Base-by-base conservation (phyloP, 2,329 filamentous ascomycete species). In the Magnaporthiopsis poae region DNA sequence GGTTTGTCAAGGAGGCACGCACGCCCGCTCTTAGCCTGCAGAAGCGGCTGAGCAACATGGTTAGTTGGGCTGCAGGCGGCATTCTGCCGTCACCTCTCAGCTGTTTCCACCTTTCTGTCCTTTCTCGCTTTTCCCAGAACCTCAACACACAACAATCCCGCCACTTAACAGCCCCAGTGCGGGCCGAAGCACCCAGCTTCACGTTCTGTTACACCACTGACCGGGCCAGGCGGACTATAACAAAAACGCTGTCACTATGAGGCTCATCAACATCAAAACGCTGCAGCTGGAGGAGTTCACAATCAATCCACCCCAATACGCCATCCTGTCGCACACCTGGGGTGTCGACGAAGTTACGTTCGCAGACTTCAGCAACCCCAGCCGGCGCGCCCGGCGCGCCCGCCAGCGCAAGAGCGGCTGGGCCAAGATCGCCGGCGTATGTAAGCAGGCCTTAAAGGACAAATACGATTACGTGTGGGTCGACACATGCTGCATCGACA, bases 401-500 rank as follows among this genome's bases (percentile, higher is more conserved):
- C 52, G 61, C 11, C 60, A 9, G 2, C 18, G 36, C 36, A 66
- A n/a, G n/a, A n/a, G n/a, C n/a, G n/a, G n/a, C n/a, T n/a, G n/a
- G n/a, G n/a, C n/a, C n/a, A n/a, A 66, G 18, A 66, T 66, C 4
- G 12, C 25, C 29, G 8, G n/a, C 12, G 15, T 36, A 15, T 62
- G 61, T 33, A 12, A 27, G 31, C 33, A 25, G 31, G n/a, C 64
- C 18, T 2, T 2, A 2, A 39, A 15, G 8, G 15, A 15, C 2
- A 9, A 11, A 9, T 11, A 36, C 9, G 36, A 62, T n/a, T 62
- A 36, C 31, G 31, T 36, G 12, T 73, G 72, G 72, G 63, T 71
- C 18, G 72, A 73, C 60, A 73, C 72, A 0, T 72, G 69, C 63
- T 74, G 72, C 66, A 74, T 74, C 59, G 70, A 73, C 67, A 73